These are phyloP conservation scores for Thermochaetoides thermophila DNA, from an alignment of 495 filamentous ascomycete species.

Conservation along the genomic window DNA sequence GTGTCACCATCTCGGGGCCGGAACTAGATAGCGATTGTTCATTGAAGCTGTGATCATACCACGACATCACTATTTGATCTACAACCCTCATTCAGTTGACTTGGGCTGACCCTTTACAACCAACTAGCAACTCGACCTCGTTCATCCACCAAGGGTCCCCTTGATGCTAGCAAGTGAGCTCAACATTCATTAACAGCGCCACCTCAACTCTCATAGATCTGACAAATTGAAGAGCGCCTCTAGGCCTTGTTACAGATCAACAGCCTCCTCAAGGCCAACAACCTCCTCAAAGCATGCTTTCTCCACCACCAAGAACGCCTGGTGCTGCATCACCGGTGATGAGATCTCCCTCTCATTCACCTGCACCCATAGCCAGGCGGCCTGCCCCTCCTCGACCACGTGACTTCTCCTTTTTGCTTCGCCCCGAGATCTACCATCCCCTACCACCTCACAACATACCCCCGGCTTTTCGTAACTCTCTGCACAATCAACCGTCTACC, in stretches of 20 bases:
- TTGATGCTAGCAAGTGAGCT: too few species aligned
- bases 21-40: too few species aligned
- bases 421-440: constrained; percentile 67
- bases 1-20: too few species aligned
- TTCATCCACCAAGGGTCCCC: constrained; percentile 41
- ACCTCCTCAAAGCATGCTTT: constrained; percentile 3
- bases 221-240: too few species aligned
- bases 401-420: constrained; percentile 66
- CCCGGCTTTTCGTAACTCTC: constrained; percentile 39
- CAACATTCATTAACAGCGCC: too few species aligned
- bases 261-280: constrained; percentile 10
- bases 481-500: constrained; percentile 29
- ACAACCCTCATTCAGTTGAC: too few species aligned
- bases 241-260: too few species aligned
- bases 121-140: constrained; percentile 29
- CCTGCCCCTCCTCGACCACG: constrained; percentile 5
- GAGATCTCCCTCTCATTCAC: constrained; percentile 13
- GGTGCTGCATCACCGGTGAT: constrained; percentile 10
- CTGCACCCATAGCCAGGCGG: constrained; percentile 5
- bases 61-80: too few species aligned
- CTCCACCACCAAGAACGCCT: constrained; percentile 4
- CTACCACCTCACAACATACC: constrained; percentile 53
- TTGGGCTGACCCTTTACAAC: too few species aligned
- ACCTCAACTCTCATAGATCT: background rate
- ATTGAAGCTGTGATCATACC: too few species aligned